phyloP scores from a whole-genome alignment of 169 alveolate genomes.

The Cryptosporidium andersoni region DNA sequence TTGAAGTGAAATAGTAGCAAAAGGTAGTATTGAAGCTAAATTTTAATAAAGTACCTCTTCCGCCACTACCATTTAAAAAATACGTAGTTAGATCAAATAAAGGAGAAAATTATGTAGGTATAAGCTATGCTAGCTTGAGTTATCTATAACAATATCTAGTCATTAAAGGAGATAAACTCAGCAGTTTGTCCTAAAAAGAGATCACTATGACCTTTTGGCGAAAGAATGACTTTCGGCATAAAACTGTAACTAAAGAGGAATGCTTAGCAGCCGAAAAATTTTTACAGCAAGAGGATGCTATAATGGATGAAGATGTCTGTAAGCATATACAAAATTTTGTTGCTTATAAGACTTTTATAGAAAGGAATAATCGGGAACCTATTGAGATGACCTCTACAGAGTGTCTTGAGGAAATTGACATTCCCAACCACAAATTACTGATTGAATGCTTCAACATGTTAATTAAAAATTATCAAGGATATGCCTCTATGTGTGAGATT shows the following conservation, averaged over 20 bases:
- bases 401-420: background rate
- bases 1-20: too few relatives aligned
- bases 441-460: constrained; percentile 39
- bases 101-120: too few relatives aligned
- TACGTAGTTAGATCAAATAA: too few relatives aligned
- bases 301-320: constrained; percentile 48
- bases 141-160: too few relatives aligned
- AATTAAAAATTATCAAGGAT: constrained; percentile 40
- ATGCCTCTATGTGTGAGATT: constrained; percentile 60
- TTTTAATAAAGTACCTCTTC: too few relatives aligned
- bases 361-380: background rate
- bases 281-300: constrained; percentile 20
- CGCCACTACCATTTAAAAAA: too few relatives aligned
- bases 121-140: too few relatives aligned
- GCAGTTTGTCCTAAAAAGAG: too few relatives aligned
- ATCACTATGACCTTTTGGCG: too few relatives aligned
- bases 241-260: constrained; percentile 40
- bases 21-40: too few relatives aligned
- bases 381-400: constrained; percentile 2
- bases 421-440: constrained; percentile 9
- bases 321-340: constrained; percentile 37
- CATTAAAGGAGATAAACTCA: too few relatives aligned
- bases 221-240: background rate
- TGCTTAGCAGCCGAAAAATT: constrained; percentile 32
- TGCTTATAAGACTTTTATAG: constrained; percentile 18